These are phyloP conservation scores for Cryphonectria parasitica DNA, from an alignment of 2,329 filamentous ascomycete genomes.

Conservation along the genomic window DNA sequence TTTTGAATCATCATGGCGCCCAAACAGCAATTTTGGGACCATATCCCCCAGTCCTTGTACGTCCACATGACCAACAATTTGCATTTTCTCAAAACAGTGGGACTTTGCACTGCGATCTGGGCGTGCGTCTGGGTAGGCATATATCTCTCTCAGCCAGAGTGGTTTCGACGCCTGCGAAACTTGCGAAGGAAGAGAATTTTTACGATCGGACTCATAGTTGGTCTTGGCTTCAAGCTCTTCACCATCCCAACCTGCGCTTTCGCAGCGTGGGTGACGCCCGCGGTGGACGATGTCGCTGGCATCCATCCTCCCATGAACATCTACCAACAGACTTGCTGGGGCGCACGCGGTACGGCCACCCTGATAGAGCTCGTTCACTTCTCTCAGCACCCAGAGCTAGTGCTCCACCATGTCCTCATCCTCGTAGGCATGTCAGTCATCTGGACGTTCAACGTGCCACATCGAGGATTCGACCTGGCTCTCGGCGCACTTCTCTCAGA, in stretches of 20 bases:
- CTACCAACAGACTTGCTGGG: constrained; percentile 34
- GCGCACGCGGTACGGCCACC: constrained; percentile 31
- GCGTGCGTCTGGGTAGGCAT: background rate
- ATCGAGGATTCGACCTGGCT: constrained; percentile 31
- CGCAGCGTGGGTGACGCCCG: constrained; percentile 29
- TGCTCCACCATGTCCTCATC: constrained; percentile 32
- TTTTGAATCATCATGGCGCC: background rate
- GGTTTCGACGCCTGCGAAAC: constrained; percentile 13
- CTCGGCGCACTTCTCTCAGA: constrained; percentile 32
- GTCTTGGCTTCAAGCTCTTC: constrained; percentile 31
- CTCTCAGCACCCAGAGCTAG: constrained; percentile 30
- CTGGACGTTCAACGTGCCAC: constrained; percentile 28
- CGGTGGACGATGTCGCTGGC: constrained; percentile 32
- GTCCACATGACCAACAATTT: background rate
- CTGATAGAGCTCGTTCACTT: constrained; percentile 32
- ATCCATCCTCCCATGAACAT: constrained; percentile 30
- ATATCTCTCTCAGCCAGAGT: background rate
- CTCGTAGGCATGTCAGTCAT: constrained; percentile 30
- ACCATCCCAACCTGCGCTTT: constrained; percentile 29
- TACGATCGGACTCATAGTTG: constrained; percentile 31
- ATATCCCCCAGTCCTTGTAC: background rate
- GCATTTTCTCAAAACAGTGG: background rate
- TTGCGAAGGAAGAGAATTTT: constrained; percentile 29
- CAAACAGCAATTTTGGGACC: background rate
- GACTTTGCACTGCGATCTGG: background rate